These are phyloP conservation scores for Chaetoceros tenuissimus DNA, from an alignment of 108 stramenopile species.

Conservation along the genomic window DNA sequence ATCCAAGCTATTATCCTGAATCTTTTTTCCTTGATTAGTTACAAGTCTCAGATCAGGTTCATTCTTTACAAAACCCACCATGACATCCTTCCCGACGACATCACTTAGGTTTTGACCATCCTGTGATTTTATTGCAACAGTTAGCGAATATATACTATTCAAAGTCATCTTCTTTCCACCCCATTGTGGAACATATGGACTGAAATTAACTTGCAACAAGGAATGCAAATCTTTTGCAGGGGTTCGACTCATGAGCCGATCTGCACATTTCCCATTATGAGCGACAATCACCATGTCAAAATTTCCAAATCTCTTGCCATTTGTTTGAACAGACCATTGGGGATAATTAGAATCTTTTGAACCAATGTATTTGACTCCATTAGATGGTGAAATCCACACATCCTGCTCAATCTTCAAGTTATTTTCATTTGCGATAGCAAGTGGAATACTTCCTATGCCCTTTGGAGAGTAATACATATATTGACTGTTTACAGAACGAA, in stretches of 20 bases:
- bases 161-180: slow-evolving; percentile 78
- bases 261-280: slow-evolving; percentile 90
- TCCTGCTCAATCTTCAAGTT: slow-evolving; percentile 44
- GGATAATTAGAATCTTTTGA: slow-evolving; percentile 3
- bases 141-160: slow-evolving; percentile 62
- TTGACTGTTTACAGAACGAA: not conserved
- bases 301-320: slow-evolving; percentile 38
- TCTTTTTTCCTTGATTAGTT: slow-evolving; percentile 58
- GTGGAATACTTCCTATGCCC: slow-evolving; percentile 52
- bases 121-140: slow-evolving; percentile 32
- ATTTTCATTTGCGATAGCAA: slow-evolving; percentile 21
- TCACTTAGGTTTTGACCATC: not conserved
- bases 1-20: no score
- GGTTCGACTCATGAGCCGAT: slow-evolving; percentile 76
- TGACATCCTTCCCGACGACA: slow-evolving; percentile 13
- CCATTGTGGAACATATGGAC: slow-evolving; percentile 42
- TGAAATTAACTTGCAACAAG: slow-evolving; percentile 62
- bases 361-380: slow-evolving; percentile 55
- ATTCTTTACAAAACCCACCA: slow-evolving; percentile 52
- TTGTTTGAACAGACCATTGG: slow-evolving; percentile 49
- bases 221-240: slow-evolving; percentile 59
- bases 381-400: slow-evolving; percentile 75
- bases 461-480: slow-evolving; percentile 49
- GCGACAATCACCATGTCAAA: slow-evolving; percentile 70
- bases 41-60: slow-evolving; percentile 50